Base-by-base conservation (phyloP, 805 yeast species). In the Ogataea chonburiensis region DNA sequence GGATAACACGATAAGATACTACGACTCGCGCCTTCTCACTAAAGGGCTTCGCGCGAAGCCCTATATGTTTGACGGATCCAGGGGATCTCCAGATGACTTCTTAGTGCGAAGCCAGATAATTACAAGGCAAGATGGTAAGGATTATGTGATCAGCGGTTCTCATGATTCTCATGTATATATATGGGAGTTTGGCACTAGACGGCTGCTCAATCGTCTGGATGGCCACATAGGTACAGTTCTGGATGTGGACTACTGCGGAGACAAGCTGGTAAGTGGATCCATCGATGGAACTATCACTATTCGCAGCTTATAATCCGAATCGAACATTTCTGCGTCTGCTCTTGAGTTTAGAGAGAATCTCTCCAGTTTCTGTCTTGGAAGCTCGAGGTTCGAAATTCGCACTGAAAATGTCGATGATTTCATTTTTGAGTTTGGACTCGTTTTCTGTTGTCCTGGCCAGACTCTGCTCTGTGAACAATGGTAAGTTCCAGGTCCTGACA, bases 201-300 rank as follows among this genome's bases (percentile, higher is more conserved):
- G 66, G 31, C 46, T 79, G 17, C 41, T 67, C 5, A 60, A 66
- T 30, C 77, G 79, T 47, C 55, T 70, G 7, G 63, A 66, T 3
- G 89, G 88, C 2, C 89, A 85, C 50, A 45, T 51, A 5, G 83
- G 87, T 0, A 58, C 79, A 0, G 83, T 79, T 0, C 56, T 79
- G 17, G 87, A 77, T 54, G 72, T 81, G 6, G 79, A 73, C 47
- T 71, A 67, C 5, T 44, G 46, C 3, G 23, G 24, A 7, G 53
- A 55, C 10, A 59, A 70, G 10, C 23, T 79, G 7, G 55, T 71
- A 2, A 67, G 80, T 12, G 58, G 77, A 4, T 75, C 84, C 4
- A 61, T 65, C 5, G 88, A 80, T 53, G 79, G 82, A 0, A 63
- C 71, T 3, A 49, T 81, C 5, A 68, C 81, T 5, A 56, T 79